Evolutionary conservation across 2,329 filamentous ascomycete species (phyloP).

Genomic region (Neofusicoccum ribis): DNA sequence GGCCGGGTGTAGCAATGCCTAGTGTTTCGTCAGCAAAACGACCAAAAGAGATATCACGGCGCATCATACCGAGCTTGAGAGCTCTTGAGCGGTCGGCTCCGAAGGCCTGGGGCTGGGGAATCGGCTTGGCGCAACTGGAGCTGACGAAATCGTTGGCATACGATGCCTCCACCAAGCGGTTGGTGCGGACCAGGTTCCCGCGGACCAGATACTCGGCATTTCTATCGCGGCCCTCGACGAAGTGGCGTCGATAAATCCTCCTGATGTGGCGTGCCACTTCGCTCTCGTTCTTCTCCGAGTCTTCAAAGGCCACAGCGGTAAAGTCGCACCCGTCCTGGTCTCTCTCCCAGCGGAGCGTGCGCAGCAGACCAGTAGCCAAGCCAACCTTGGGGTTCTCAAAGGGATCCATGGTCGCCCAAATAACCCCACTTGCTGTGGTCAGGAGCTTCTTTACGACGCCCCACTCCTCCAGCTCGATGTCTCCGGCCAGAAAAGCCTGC

Average conservation of each 20-base stretch:
- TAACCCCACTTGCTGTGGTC: neutral
- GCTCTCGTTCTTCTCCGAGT: constrained; percentile 12
- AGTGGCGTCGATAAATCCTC: constrained; percentile 7
- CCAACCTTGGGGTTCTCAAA: constrained; percentile 10
- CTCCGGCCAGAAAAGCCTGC: neutral
- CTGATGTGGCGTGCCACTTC: constrained; percentile 9
- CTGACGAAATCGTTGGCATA: constrained; percentile 13
- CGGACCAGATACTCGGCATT: constrained; percentile 5
- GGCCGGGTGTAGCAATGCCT: constrained; percentile 10
- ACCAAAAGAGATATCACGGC: neutral
- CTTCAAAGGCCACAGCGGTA: neutral
- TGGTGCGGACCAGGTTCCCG: constrained; percentile 7
- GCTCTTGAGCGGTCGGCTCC: neutral
- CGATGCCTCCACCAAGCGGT: constrained; percentile 1
- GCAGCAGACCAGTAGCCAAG: constrained; percentile 12
- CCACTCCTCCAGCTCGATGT: constrained; percentile 7
- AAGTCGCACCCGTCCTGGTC: constrained; percentile 1
- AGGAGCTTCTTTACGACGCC: neutral
- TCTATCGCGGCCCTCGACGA: constrained; percentile 4
- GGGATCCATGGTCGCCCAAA: constrained; percentile 16
- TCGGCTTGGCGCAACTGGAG: constrained; percentile 6
- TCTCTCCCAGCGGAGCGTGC: constrained; percentile 12
- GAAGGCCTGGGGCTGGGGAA: neutral
- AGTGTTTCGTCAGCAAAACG: neutral
- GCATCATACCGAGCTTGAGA: constrained; percentile 8